These are phyloP conservation scores for Solanum arcanum DNA, from an alignment of 257 asterid species.

Conservation along the genomic window DNA sequence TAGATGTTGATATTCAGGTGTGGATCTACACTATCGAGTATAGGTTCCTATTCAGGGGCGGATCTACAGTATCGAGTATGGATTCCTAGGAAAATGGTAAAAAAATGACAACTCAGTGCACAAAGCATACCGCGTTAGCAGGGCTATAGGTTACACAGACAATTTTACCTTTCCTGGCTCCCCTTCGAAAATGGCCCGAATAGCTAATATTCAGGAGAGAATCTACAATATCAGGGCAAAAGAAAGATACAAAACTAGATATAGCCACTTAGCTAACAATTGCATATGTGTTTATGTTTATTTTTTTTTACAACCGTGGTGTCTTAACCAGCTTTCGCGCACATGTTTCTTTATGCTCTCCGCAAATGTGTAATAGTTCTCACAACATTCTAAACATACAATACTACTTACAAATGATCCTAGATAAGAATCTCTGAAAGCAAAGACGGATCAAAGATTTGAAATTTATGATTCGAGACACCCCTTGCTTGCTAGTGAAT, in stretches of 20 bases:
- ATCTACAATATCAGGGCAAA: neutral
- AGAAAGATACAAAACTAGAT: neutral
- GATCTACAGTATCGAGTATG: neutral
- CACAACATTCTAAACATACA: too few species aligned
- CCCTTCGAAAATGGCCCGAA: neutral
- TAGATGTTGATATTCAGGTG: neutral
- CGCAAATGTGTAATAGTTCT: neutral
- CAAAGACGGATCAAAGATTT: neutral
- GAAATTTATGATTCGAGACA: too few species aligned
- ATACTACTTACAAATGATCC: neutral
- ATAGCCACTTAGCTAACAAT: neutral
- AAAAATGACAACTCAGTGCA: rapidly evolving
- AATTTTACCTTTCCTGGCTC: neutral
- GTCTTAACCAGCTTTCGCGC: neutral
- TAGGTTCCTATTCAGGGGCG: neutral
- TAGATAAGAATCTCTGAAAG: neutral
- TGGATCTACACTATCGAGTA: neutral
- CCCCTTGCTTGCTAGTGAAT: neutral
- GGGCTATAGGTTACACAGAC: neutral
- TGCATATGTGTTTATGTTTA: neutral
- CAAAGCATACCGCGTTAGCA: neutral
- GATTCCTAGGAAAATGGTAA: neutral
- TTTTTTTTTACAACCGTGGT: too few species aligned
- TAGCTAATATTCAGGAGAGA: neutral
- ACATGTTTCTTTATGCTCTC: neutral